Evolutionary conservation across 2,329 filamentous ascomycete species (phyloP).

Genomic region (Sarocladium brachiariae): DNA sequence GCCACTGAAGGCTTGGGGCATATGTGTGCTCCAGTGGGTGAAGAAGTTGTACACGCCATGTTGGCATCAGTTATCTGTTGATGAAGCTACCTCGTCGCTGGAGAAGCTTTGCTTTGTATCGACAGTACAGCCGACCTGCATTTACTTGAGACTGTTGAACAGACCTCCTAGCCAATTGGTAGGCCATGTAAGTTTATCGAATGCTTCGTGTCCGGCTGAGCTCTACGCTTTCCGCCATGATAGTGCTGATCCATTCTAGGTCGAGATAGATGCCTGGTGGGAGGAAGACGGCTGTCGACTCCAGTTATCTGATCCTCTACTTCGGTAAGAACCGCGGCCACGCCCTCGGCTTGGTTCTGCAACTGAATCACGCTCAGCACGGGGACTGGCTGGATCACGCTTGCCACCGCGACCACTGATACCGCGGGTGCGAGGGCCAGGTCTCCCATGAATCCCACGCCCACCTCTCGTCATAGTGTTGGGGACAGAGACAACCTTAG

Average conservation of each 20-base stretch:
- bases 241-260: neutral
- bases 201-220: neutral
- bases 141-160: neutral
- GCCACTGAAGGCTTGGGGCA: neutral
- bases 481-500: conserved; percentile 31
- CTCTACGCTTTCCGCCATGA: neutral
- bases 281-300: conserved; percentile 20
- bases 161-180: neutral
- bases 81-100: neutral
- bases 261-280: conserved; percentile 4
- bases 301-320: conserved; percentile 35
- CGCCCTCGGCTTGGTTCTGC: conserved; percentile 21
- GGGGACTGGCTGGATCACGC: conserved; percentile 25
- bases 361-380: conserved; percentile 10
- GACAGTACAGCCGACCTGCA: neutral
- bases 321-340: conserved; percentile 33
- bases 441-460: conserved; percentile 19
- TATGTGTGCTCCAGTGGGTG: conserved; percentile 3
- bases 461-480: conserved; percentile 25
- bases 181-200: neutral
- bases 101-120: neutral
- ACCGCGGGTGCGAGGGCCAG: conserved; percentile 22
- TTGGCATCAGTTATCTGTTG: neutral
- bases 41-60: conserved; percentile 8
- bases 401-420: conserved; percentile 21